These are phyloP conservation scores for Gracilaria domingensis DNA, from an alignment of 23 red algal species.

Conservation along the genomic window DNA sequence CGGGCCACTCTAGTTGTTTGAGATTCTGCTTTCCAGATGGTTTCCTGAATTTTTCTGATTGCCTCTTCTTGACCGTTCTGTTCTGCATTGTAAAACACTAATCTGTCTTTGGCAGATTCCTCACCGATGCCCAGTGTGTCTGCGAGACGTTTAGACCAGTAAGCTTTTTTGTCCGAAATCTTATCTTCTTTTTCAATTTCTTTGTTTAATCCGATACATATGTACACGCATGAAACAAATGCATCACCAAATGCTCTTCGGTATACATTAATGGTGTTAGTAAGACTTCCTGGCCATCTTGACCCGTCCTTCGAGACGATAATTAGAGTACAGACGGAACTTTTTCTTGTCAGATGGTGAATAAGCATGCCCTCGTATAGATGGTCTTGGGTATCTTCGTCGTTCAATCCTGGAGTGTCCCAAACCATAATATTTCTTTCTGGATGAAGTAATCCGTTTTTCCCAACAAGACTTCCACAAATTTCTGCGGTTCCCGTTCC, in stretches of 20 bases:
- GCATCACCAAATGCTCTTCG: not conserved
- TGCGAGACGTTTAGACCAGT: not conserved
- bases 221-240: not conserved
- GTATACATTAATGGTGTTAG: not conserved
- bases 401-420: conserved; percentile 1
- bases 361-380: not conserved
- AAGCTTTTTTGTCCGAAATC: not conserved
- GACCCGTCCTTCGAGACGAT: not conserved
- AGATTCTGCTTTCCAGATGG: not conserved
- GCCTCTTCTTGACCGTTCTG: not conserved
- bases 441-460: not conserved
- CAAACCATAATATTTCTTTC: not conserved
- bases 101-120: not conserved
- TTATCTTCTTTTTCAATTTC: not conserved
- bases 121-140: not conserved
- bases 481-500: not conserved
- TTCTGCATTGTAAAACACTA: not conserved
- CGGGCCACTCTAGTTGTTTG: not conserved
- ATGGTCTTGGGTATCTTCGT: not conserved
- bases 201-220: not conserved
- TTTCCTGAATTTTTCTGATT: not conserved
- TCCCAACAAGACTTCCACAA: not conserved
- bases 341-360: not conserved
- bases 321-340: not conserved
- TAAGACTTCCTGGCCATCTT: not conserved